Evolutionary conservation across 2,329 filamentous ascomycete genomes (phyloP), one percentile per base, ranked within the genome.

Genomic region (Rhinocladiella similis): DNA sequence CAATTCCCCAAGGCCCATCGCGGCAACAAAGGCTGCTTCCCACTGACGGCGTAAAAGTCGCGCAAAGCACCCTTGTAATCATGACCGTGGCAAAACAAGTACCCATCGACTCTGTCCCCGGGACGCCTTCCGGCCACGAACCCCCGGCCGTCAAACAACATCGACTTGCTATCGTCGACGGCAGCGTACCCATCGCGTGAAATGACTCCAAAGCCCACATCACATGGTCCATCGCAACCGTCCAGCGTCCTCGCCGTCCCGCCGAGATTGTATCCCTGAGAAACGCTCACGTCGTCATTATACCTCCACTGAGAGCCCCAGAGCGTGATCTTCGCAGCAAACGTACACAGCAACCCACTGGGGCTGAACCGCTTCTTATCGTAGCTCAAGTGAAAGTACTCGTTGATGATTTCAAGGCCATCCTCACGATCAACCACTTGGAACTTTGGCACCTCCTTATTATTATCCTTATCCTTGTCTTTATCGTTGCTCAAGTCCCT

Each of bases 1-100:
- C 84, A 87, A 61, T 86, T 87, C 0, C 84, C 83, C 36, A 87
- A 70, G 0, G 80, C 75, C 74, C 79, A 86, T 13, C 83, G 73
- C 0, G 83, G 83, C 0, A 86, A 67, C 9, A 78, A 55, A 2
- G 83, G 83, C 61, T 84, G 81, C 18, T 72, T 73, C 2, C 83
- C 83, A 1, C 82, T 84, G 12, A 86, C 68, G 1, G 74, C 72
- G 65, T 83, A 85, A 35, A 83, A 78, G 0, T 78, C 77, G 54
- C 75, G 75, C 50, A 86, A 76, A 14, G 82, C 82, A 3, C 70
- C 77, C 49, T 74, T 73, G 63, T 81, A 86, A 60, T 85, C 80
- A 55, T 75, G 76, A 1, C 83, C 83, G 62, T 84, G 86, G 42
- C 75, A 73, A 68, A 86, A 86, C 2, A 86, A 72, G 67, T 86